Evolutionary conservation across 768 basidiomycete genomes (phyloP), one percentile per base, ranked within the genome.

Genomic region (Rhizopogon sp.): DNA sequence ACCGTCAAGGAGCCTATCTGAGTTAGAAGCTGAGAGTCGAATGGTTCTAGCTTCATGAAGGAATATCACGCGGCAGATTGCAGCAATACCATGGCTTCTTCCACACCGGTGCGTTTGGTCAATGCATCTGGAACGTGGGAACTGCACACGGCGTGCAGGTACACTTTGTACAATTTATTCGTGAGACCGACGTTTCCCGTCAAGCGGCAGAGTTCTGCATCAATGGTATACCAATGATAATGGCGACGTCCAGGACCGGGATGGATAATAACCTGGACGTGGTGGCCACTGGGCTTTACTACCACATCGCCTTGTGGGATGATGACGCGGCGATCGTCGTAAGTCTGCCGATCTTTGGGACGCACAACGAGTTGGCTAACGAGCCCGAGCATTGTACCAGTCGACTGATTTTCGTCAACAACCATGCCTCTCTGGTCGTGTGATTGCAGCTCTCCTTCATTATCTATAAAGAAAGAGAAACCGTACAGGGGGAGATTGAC

Each of bases 71-170:
- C 58, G 6, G 76, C 70, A 2, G 72, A 74, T 17, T 52, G 52
- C 41, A 77, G 60, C 45, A 71, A 66, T 39, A 57, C 54, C 20
- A 78, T 61, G 0, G 77, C 76, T 54, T 76, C 69, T 46, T 75
- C 69, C 3, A 69, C 67, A 9, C 79, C 79, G 0, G 74, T 76
- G 14, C 71, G 70, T 1, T 57, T 56, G 0, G 73, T 76, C 40
- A 80, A 62, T 0, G 76, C 75, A 58, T 80, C 79, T 17, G 57
- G 43, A 20, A 46, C 31, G 8, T 46, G 45, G 40, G 68, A 67
- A 31, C 72, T 72, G 0, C 72, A 78, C n/a, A 74, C 46, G 6
- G 72, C 72, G 52, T 81, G 79, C 6, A 81, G 64, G 43, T 74
- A 72, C 2, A 70, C 65, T 45, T 64, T 69, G 56, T 66, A 74